Conservation (phyloP, 768 basidiomycete species). For the Agaricus sinodeliciosus region DNA sequence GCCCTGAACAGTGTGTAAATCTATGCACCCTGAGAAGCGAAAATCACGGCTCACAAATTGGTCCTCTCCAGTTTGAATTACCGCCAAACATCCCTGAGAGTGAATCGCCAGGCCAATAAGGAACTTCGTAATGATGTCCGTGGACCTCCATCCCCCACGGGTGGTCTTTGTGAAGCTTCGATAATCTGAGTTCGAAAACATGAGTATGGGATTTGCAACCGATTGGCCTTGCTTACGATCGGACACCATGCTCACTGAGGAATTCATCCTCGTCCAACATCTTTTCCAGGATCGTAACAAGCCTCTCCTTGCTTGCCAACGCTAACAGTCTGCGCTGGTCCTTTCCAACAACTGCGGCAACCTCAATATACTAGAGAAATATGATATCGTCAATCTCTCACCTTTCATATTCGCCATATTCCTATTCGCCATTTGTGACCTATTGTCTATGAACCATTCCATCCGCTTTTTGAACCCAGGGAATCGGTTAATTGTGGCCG, state of each 20-base stretch:
- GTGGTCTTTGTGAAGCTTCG: constrained; percentile 82
- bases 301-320: constrained; percentile 84
- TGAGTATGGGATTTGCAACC: neutral
- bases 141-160: constrained; percentile 96
- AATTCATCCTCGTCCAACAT: constrained; percentile 99
- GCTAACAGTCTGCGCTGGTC: constrained; percentile 87
- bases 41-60: constrained; percentile 54
- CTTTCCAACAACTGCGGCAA: constrained; percentile 48
- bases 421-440: constrained; percentile 78
- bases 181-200: constrained; percentile 48
- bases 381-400: constrained; percentile 21
- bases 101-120: constrained; percentile 98
- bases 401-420: constrained; percentile 98
- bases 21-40: neutral
- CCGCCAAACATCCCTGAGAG: constrained; percentile 97
- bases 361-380: neutral
- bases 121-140: constrained; percentile 85
- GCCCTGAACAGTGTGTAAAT: constrained; percentile 44
- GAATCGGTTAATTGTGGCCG: constrained; percentile 80
- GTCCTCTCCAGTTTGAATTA: constrained; percentile 98
- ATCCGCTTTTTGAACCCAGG: constrained; percentile 98
- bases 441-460: constrained; percentile 97
- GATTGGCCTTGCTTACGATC: constrained; percentile 62
- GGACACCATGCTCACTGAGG: constrained; percentile 89
- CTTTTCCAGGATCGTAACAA: constrained; percentile 84